A percentile compares a stretch with the other conserved stretches of the same genome.
These are phyloP conservation scores for Leonotis leonurus DNA, from an alignment of 257 asterid species.

Conservation along the genomic window DNA sequence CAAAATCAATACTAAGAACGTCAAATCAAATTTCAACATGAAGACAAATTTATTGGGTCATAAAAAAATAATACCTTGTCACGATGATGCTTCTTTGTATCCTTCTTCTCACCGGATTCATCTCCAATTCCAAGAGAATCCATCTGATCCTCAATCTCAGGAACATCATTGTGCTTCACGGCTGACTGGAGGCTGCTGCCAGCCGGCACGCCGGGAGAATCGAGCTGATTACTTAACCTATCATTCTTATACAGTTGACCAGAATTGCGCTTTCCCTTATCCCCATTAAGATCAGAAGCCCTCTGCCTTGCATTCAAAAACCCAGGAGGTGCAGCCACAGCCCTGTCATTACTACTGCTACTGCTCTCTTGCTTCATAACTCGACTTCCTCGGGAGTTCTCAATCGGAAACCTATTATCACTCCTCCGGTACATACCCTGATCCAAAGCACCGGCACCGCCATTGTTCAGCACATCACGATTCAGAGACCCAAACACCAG, in stretches of 20 bases:
- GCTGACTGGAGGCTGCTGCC: slow-evolving; percentile 34
- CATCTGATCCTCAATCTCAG: slow-evolving; percentile 43
- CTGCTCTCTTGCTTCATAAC: slow-evolving; percentile 26
- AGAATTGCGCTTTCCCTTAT: slow-evolving; percentile 25
- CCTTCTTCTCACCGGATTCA: slow-evolving; percentile 41
- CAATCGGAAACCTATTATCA: slow-evolving; percentile 25
- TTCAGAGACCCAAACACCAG: slow-evolving; percentile 52
- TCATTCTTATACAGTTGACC: slow-evolving; percentile 19
- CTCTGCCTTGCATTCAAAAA: slow-evolving; percentile 31
- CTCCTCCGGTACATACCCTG: slow-evolving; percentile 19
- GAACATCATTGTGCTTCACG: slow-evolving; percentile 20
- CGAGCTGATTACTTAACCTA: slow-evolving; percentile 27
- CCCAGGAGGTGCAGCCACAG: slow-evolving; percentile 42
- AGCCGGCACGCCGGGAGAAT: slow-evolving; percentile 29
- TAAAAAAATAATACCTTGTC: slow-evolving; percentile 52
- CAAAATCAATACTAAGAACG: not conserved
- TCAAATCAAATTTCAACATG: not conserved
- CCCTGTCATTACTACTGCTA: slow-evolving; percentile 18
- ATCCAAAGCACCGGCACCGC: slow-evolving; percentile 15
- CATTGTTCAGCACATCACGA: slow-evolving; percentile 19
- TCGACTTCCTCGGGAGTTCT: slow-evolving; percentile 19
- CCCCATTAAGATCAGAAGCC: slow-evolving; percentile 29
- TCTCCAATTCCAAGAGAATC: slow-evolving; percentile 46
- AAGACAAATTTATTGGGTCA: not conserved
- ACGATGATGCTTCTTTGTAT: slow-evolving; percentile 41